These are phyloP conservation scores for Nemania abortiva DNA, from an alignment of 2,329 filamentous ascomycete genomes.

Conservation along the genomic window DNA sequence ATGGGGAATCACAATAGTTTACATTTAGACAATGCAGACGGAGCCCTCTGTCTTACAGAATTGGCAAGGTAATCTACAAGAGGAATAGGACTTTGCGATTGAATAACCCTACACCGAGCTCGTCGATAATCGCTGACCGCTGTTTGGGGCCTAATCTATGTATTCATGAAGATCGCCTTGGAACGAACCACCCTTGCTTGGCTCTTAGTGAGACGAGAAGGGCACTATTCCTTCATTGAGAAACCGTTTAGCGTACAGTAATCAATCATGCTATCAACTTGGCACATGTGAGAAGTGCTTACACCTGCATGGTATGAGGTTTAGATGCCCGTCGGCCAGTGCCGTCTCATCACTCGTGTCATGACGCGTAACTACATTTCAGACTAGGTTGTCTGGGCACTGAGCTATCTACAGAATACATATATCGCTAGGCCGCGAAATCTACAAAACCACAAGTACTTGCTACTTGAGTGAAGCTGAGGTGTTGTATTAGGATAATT, in stretches of 20 bases:
- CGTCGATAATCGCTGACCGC: background rate
- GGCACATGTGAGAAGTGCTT: slow-evolving; percentile 13
- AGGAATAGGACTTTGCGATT: background rate
- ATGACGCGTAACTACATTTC: slow-evolving; percentile 6
- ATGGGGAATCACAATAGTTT: background rate
- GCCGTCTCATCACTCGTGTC: slow-evolving; percentile 13
- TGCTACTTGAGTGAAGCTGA: background rate
- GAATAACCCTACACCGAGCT: background rate
- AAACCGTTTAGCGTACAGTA: slow-evolving; percentile 29
- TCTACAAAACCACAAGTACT: background rate
- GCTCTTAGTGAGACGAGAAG: slow-evolving; percentile 23
- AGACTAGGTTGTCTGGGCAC: background rate
- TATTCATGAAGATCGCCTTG: background rate
- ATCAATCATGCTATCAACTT: slow-evolving; percentile 29
- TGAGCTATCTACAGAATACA: no score
- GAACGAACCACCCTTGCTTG: slow-evolving; percentile 14
- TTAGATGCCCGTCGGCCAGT: slow-evolving; percentile 17
- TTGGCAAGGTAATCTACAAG: background rate
- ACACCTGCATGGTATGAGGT: slow-evolving; percentile 13
- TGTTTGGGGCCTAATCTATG: slow-evolving; percentile 8
- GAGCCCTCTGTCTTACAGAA: background rate
- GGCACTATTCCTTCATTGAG: background rate
- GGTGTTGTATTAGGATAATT: slow-evolving; percentile 7
- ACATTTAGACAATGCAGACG: background rate
- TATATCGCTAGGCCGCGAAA: background rate